Conservation (phyloP, 208 protist genomes). For the Acanthamoeba sp. region DNA sequence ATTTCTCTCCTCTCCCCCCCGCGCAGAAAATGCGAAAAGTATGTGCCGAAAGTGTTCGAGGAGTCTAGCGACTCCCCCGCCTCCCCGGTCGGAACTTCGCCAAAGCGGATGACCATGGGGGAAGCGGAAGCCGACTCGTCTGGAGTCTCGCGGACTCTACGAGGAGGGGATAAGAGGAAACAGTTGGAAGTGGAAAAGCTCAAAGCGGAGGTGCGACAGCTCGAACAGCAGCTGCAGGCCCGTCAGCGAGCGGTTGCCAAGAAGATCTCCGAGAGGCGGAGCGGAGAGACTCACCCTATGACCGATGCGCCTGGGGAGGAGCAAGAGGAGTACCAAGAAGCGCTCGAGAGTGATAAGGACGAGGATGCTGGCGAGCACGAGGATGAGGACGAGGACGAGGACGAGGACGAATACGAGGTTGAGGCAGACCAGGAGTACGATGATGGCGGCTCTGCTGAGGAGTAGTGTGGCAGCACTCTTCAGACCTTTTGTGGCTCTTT, state of each 20-base stretch:
- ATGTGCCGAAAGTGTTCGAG: not conserved
- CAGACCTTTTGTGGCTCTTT: no score
- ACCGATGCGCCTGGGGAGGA: no score
- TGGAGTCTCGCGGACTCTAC: not conserved
- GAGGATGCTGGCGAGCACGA: no score
- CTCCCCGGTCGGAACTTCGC: not conserved
- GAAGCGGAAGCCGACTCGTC: not conserved
- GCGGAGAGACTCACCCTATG: no score
- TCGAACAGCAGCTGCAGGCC: slow-evolving; percentile 22
- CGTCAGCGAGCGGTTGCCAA: not conserved
- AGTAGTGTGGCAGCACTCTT: no score
- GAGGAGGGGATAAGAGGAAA: slow-evolving; percentile 38
- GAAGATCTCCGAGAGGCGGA: no score
- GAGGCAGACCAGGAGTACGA: no score
- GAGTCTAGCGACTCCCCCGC: not conserved
- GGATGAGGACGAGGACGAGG: no score
- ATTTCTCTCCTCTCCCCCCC: not conserved
- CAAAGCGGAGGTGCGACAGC: slow-evolving; percentile 14
- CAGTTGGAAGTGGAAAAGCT: slow-evolving; percentile 22
- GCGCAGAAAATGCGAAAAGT: slow-evolving; percentile 6
- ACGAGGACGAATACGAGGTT: no score
- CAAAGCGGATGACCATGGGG: not conserved
- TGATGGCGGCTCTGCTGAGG: no score
- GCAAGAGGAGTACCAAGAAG: no score
- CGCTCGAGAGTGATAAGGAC: no score